Conservation (phyloP, 441 rosid species). For the Eutrema salsugineum region DNA sequence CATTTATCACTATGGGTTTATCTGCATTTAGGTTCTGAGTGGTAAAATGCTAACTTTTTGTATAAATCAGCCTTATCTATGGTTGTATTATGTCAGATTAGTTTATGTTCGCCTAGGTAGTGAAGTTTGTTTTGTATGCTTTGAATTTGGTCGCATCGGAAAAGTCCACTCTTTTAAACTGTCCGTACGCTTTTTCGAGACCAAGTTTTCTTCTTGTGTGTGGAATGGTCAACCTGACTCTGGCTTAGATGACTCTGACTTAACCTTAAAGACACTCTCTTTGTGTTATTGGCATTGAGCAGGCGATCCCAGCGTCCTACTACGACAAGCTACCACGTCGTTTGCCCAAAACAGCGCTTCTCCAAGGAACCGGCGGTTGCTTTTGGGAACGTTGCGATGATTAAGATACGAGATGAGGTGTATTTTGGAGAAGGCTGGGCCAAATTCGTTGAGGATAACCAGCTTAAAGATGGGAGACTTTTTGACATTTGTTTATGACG, state of each 20-base stretch:
- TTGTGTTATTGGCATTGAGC: background rate
- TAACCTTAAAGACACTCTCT: background rate
- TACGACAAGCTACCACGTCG: slow-evolving; percentile 4
- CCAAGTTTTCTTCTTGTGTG: background rate
- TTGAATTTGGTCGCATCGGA: background rate
- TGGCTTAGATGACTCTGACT: background rate
- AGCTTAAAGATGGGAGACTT: slow-evolving; percentile 9
- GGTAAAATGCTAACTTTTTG: background rate
- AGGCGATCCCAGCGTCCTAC: slow-evolving; percentile 7
- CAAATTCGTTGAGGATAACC: slow-evolving; percentile 16
- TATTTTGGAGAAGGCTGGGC: slow-evolving; percentile 6
- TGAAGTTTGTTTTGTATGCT: too few species aligned
- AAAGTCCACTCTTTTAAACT: background rate
- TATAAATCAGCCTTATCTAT: background rate
- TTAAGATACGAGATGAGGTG: background rate
- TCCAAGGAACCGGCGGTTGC: slow-evolving; percentile 14
- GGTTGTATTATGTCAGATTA: background rate
- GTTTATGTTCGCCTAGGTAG: too few species aligned
- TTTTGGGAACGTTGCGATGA: background rate
- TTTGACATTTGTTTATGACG: slow-evolving; percentile 12
- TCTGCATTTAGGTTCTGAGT: background rate
- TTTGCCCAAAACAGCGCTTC: slow-evolving; percentile 17
- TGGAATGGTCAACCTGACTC: background rate
- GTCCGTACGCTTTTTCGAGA: background rate
- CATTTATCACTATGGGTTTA: too few species aligned